A percentile compares a stretch with the other conserved stretches of the same genome.
Conservation (phyloP, 1,284 basidiomycete species). For the Puccinia horiana region DNA sequence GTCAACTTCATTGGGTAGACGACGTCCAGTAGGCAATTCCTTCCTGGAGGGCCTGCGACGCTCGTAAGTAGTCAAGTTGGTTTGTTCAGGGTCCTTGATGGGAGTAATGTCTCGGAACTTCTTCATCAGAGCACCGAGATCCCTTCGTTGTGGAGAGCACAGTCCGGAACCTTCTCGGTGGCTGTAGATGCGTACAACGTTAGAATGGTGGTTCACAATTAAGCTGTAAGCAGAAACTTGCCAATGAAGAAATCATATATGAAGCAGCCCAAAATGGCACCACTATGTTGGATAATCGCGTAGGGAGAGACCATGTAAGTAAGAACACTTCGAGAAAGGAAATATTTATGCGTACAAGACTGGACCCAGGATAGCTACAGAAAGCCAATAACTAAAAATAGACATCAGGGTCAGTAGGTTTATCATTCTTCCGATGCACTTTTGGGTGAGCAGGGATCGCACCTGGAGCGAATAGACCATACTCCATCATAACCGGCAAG, state of each 20-base stretch:
- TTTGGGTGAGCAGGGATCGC: background rate
- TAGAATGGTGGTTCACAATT: too few relatives aligned
- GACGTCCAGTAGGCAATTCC: background rate
- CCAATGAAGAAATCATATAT: slow-evolving; percentile 49
- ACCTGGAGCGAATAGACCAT: slow-evolving; percentile 38
- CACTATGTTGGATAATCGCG: slow-evolving; percentile 13
- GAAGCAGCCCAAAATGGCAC: slow-evolving; percentile 48
- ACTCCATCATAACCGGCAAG: slow-evolving; percentile 45
- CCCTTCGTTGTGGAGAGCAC: slow-evolving; percentile 13
- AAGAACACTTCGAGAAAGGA: background rate
- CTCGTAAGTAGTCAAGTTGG: slow-evolving; percentile 38
- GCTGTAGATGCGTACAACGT: background rate
- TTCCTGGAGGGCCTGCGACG: slow-evolving; percentile 9
- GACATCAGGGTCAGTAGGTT: background rate
- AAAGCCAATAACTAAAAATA: slow-evolving; percentile 41
- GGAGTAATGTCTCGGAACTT: slow-evolving; percentile 30
- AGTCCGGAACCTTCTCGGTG: slow-evolving; percentile 44
- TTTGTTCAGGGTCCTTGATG: slow-evolving; percentile 42
- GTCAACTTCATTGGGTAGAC: background rate
- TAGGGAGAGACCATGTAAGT: background rate
- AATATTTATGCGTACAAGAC: slow-evolving; percentile 15
- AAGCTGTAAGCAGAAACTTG: background rate
- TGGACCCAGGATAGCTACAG: slow-evolving; percentile 37
- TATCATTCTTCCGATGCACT: background rate
- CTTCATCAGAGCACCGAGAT: background rate